Evolutionary conservation across 352 stramenopile genomes (phyloP).

Genomic region (Plasmopara muralis): DNA sequence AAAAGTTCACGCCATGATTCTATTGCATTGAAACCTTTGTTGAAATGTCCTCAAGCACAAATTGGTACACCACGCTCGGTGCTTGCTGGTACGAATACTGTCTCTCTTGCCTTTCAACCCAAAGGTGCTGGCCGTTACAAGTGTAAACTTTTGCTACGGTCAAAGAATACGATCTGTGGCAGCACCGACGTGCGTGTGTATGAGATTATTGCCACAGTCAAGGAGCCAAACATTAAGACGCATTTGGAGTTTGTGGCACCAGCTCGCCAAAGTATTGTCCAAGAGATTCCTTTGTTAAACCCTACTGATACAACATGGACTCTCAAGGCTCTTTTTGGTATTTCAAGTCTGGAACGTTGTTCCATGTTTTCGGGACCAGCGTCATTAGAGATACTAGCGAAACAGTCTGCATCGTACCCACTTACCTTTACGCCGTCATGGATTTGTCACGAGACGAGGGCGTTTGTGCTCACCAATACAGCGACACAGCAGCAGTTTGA

Average conservation of each 20-base stretch:
- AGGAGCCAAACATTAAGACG: conserved; percentile 79
- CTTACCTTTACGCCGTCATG: conserved; percentile 80
- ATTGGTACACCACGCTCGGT: conserved; percentile 40
- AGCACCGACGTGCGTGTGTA: conserved; percentile 80
- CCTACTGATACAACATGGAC: conserved; percentile 78
- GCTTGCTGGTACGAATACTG: conserved; percentile 31
- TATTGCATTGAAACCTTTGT: conserved; percentile 12
- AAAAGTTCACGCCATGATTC: conserved; percentile 12
- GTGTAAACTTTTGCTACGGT: conserved; percentile 62
- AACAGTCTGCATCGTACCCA: conserved; percentile 63
- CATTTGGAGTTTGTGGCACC: conserved; percentile 85
- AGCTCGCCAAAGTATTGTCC: conserved; percentile 80
- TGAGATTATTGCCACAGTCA: conserved; percentile 78
- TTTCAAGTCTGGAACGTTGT: conserved; percentile 3
- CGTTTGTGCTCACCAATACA: conserved; percentile 73
- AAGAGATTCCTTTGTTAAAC: conserved; percentile 90
- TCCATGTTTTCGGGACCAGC: conserved; percentile 68
- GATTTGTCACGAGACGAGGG: conserved; percentile 67
- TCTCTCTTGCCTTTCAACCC: conserved; percentile 70
- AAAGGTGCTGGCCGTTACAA: conserved; percentile 63
- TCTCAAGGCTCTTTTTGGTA: conserved; percentile 60
- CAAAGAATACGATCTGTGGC: conserved; percentile 48
- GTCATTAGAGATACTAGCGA: conserved; percentile 60
- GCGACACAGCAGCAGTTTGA: conserved; percentile 84
- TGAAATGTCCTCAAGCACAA: conserved; percentile 36